Conservation (phyloP, 495 filamentous ascomycete species). For the Penicillium crystallinum region DNA sequence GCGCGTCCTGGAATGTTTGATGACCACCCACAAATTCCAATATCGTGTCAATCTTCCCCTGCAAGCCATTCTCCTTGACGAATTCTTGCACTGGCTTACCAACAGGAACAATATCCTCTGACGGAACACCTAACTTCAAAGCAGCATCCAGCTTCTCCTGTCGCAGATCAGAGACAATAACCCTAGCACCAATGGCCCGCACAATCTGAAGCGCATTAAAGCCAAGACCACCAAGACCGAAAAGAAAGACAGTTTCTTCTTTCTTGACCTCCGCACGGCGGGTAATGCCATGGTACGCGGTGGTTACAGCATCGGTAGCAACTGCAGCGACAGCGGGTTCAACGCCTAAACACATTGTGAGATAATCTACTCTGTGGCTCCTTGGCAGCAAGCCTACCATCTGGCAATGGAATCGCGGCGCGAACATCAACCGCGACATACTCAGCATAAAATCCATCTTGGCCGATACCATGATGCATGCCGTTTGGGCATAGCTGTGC, state of each 20-base stretch:
- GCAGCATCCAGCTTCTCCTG: constrained; percentile 17
- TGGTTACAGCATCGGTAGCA: constrained; percentile 21
- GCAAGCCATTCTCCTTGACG: constrained; percentile 6
- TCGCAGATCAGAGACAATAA: constrained; percentile 16
- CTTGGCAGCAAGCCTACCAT: constrained; percentile 1
- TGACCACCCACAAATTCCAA: constrained; percentile 19
- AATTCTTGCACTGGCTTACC: constrained; percentile 13
- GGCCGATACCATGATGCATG: constrained; percentile 19
- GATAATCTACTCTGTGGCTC: background rate
- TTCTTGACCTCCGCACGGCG: constrained; percentile 18
- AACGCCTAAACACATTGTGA: constrained; percentile 6
- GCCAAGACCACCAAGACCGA: constrained; percentile 18
- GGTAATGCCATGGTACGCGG: constrained; percentile 21
- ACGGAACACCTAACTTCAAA: constrained; percentile 8
- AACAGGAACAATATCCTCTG: constrained; percentile 14
- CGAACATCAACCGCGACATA: constrained; percentile 19
- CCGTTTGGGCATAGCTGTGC: constrained; percentile 16
- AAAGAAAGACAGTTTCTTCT: constrained; percentile 18
- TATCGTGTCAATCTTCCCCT: constrained; percentile 17
- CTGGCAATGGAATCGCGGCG: constrained; percentile 15
- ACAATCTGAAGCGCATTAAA: constrained; percentile 24
- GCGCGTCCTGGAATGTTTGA: constrained; percentile 19
- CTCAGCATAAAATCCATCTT: constrained; percentile 22
- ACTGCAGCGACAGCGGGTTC: constrained; percentile 15
- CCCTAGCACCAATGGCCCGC: constrained; percentile 12